Evolutionary conservation across 495 filamentous ascomycete species (phyloP).

Genomic region (Penicillium flavigenum): DNA sequence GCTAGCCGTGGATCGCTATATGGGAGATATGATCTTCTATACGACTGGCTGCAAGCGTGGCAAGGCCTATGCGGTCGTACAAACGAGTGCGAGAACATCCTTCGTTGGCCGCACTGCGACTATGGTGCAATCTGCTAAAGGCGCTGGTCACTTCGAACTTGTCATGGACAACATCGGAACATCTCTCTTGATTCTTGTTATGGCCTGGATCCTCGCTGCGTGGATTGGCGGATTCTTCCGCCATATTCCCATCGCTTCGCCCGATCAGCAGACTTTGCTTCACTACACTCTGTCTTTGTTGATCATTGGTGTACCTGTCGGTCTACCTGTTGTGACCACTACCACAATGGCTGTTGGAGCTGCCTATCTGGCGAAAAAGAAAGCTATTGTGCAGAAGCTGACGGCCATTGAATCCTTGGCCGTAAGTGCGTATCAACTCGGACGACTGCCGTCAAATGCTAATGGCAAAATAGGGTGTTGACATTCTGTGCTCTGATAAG

Average conservation of each 20-base stretch:
- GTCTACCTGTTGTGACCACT: constrained; percentile 92
- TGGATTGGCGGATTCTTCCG: constrained; percentile 77
- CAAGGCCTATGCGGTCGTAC: constrained; percentile 64
- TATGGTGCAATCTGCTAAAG: constrained; percentile 64
- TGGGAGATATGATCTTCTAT: constrained; percentile 67
- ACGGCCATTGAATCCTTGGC: constrained; percentile 93
- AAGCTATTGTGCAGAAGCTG: constrained; percentile 95
- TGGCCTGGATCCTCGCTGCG: constrained; percentile 63
- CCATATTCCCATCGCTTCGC: constrained; percentile 62
- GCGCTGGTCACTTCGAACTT: constrained; percentile 72
- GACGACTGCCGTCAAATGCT: background rate
- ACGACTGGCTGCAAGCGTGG: constrained; percentile 75
- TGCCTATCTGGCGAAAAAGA: constrained; percentile 89
- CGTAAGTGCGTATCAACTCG: constrained; percentile 33
- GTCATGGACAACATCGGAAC: constrained; percentile 79
- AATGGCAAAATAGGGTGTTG: constrained; percentile 61
- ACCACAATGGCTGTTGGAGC: constrained; percentile 97
- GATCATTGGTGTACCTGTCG: constrained; percentile 93
- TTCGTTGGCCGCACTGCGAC: constrained; percentile 71
- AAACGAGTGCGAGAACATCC: constrained; percentile 59
- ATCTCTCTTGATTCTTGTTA: constrained; percentile 62
- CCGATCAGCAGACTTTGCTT: constrained; percentile 55
- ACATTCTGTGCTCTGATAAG: constrained; percentile 98
- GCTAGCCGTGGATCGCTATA: constrained; percentile 69
- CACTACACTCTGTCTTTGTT: constrained; percentile 72